A percentile compares a stretch with the other conserved stretches of the same genome.
Evolutionary conservation across 1,139 yeast species (phyloP).

Genomic region (Yamadazyma sp.): DNA sequence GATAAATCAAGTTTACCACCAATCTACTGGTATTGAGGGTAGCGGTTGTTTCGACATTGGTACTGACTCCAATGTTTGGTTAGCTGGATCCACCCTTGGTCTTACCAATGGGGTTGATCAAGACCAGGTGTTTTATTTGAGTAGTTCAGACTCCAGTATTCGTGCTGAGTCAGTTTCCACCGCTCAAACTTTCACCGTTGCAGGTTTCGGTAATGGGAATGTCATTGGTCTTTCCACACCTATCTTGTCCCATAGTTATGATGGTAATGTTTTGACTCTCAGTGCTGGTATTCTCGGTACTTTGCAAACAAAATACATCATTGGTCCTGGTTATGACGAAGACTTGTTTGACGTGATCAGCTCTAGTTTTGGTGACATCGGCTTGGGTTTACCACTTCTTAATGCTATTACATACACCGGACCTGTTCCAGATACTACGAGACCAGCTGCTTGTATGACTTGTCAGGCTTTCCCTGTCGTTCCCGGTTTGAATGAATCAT

Average conservation of each 20-base stretch:
- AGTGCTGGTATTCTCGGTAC: constrained; percentile 5
- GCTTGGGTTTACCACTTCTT: constrained; percentile 11
- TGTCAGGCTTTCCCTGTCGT: constrained; percentile 13
- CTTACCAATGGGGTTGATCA: constrained; percentile 13
- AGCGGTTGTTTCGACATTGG: constrained; percentile 30
- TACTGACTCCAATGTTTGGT: constrained; percentile 20
- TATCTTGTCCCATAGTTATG: constrained; percentile 12
- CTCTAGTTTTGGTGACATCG: constrained; percentile 10
- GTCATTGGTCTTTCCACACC: constrained; percentile 22
- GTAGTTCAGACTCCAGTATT: constrained; percentile 18
- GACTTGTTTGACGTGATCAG: constrained; percentile 8
- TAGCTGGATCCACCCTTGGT: constrained; percentile 19
- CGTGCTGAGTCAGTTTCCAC: constrained; percentile 20
- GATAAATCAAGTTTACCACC: constrained; percentile 22
- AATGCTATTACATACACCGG: constrained; percentile 19
- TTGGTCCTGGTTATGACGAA: constrained; percentile 23
- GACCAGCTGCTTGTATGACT: constrained; percentile 12
- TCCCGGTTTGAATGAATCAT: constrained; percentile 10
- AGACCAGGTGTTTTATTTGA: constrained; percentile 24
- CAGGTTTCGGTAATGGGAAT: constrained; percentile 34
- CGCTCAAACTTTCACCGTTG: constrained; percentile 24
- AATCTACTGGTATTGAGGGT: constrained; percentile 25
- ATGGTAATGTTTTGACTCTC: constrained; percentile 10
- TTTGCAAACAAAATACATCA: constrained; percentile 15
- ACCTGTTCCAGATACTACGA: constrained; percentile 13